Evolutionary conservation across 1,284 basidiomycete genomes (phyloP), one percentile per base, ranked within the genome.

Genomic region (Ceratobasidium sp.): DNA sequence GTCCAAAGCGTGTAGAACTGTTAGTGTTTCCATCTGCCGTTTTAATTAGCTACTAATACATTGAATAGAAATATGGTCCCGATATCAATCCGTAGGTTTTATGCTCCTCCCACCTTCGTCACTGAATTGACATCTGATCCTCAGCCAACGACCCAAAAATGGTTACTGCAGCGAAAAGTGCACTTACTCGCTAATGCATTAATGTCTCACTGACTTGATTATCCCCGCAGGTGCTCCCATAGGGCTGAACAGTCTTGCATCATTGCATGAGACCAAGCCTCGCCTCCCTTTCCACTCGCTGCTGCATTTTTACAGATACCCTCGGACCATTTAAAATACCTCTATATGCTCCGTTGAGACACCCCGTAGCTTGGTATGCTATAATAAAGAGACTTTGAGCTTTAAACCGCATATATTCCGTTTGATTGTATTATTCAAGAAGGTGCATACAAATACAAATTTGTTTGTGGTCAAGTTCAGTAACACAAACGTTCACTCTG

Each of bases 101-200:
- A 30, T 46, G 1, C 11, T 18, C 11, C 9, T 2, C 16, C 3
- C 14, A 42, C 36, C 8, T 51, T 14, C 36, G 16, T 7, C 1
- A 21, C 30, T 62, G 12, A 23, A 44, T 21, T 44, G 14, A 56
- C 25, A 21, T 53, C 5, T 36, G n/a, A 40, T 53, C 16, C 7
- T 2, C 40, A 70, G 67, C n/a, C 23, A 36, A 9, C 67, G 67
- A 36, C 67, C 67, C 7, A 44, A 70, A 42, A 30, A 56, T n/a
- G 67, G 67, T 14, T 70, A 60, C 21, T 70, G 67, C 36, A 49
- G 44, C 46, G 67, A 70, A 70, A 60, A 70, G 67, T 70, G 46
- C 16, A 54, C 14, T 56, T n/a, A 30, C 28, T 33, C 36, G 2
- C 11, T 58, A 21, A 12, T 4, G 14, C n/a, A 36, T 54, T 36